These are phyloP conservation scores for Lachnellula hyalina DNA, from an alignment of 2,329 filamentous ascomycete genomes.

Conservation along the genomic window DNA sequence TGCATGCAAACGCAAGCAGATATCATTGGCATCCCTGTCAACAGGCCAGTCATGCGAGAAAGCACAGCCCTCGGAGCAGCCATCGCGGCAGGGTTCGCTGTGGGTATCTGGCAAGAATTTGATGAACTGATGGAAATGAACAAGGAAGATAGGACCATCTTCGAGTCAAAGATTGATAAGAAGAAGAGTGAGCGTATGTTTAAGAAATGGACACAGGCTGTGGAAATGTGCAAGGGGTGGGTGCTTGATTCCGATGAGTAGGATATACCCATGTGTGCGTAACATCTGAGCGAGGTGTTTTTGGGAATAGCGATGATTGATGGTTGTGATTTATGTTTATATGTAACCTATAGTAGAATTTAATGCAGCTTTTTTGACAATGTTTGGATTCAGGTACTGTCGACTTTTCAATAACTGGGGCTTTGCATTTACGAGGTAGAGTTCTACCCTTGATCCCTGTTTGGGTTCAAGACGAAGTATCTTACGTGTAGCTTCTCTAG, in stretches of 20 bases:
- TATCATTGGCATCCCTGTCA: slow-evolving; percentile 72
- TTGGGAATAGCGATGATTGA: not conserved
- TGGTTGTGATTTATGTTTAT: not conserved
- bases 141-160: slow-evolving; percentile 60
- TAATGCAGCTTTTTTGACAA: not conserved
- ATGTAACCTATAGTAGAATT: not conserved
- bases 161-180: slow-evolving; percentile 59
- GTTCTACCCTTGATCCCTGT: too few species aligned
- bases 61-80: slow-evolving; percentile 77
- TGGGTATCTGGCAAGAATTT: slow-evolving; percentile 68
- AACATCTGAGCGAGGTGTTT: not conserved
- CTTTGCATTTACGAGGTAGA: too few species aligned
- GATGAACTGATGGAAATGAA: slow-evolving; percentile 69
- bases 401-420: too few species aligned
- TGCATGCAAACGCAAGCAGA: slow-evolving; percentile 79
- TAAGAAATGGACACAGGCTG: slow-evolving; percentile 68
- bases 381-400: not conserved
- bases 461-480: too few species aligned
- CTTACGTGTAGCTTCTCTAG: too few species aligned
- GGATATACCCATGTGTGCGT: not conserved
- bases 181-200: slow-evolving; percentile 59
- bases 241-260: slow-evolving; percentile 22
- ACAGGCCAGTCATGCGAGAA: slow-evolving; percentile 75
- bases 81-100: slow-evolving; percentile 75
- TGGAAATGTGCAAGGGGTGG: slow-evolving; percentile 76